These are phyloP conservation scores for Salvia splendens DNA, from an alignment of 257 asterid genomes.

Conservation along the genomic window DNA sequence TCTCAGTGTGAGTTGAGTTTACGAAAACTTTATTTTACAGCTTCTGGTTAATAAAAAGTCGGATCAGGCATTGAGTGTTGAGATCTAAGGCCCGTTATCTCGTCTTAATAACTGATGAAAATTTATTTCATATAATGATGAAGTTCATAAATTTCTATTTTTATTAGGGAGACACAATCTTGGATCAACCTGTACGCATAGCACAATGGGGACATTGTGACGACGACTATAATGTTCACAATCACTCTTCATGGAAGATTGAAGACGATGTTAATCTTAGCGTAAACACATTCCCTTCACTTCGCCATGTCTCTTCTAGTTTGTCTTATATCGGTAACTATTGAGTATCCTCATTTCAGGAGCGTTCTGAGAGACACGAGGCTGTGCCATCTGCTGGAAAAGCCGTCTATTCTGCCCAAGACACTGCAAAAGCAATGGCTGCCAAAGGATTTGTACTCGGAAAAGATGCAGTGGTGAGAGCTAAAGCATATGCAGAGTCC, in stretches of 20 bases:
- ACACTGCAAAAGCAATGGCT: slow-evolving; percentile 66
- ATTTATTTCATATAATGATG: not conserved
- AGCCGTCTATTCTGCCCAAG: slow-evolving; percentile 72
- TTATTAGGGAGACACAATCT: slow-evolving; percentile 69
- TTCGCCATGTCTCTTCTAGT: not conserved
- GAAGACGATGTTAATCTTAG: slow-evolving; percentile 48
- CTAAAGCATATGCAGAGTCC: slow-evolving; percentile 78
- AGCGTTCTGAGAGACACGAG: slow-evolving; percentile 39
- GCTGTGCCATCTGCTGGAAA: slow-evolving; percentile 62
- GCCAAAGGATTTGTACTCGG: slow-evolving; percentile 79
- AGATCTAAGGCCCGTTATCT: not conserved
- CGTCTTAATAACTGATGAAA: not conserved
- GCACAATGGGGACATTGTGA: slow-evolving; percentile 69
- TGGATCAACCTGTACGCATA: slow-evolving; percentile 80
- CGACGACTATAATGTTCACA: slow-evolving; percentile 49
- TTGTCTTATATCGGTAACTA: too few species aligned
- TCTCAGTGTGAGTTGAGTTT: slow-evolving; percentile 66
- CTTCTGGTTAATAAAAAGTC: not conserved
- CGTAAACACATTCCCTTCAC: slow-evolving; percentile 34
- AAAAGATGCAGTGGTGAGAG: slow-evolving; percentile 75
- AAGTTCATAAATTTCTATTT: not conserved
- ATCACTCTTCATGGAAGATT: slow-evolving; percentile 53
- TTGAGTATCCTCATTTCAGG: slow-evolving; percentile 16
- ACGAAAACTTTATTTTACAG: not conserved
- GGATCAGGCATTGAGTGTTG: not conserved